Evolutionary conservation across 768 basidiomycete genomes (phyloP), one percentile per base, ranked within the genome.

Genomic region (Scleroderma bovista): DNA sequence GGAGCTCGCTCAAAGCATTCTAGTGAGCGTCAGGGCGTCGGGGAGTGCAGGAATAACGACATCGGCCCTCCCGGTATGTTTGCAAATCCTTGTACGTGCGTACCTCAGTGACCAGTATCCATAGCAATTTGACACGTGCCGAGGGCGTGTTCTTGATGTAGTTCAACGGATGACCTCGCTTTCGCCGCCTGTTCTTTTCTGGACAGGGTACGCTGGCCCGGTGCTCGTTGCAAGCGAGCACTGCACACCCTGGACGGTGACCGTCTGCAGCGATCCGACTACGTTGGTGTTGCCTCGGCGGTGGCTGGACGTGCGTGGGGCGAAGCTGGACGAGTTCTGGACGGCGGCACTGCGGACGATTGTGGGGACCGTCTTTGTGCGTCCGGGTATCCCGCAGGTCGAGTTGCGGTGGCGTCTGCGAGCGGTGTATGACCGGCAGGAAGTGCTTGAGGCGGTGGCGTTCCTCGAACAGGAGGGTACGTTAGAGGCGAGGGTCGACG

Each of bases 251-350:
- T 88, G 84, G 86, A 75, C 78, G 2, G 79, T 86, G 33, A 60
- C 68, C 11, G 67, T 78, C 29, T 78, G 74, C n/a, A 67, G 74
- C 43, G 54, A 61, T 64, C 43, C 78, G 68, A 8, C 61, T 72
- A 68, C 62, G 41, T 68, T 77, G 55, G 54, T 81, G 15, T 75
- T 81, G 47, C 88, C 89, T 37, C 75, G 88, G 31, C 79, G 88
- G 16, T 91, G 88, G 89, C 66, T 88, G 36, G 85, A 88, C 61
- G 77, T 88, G 48, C 69, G 70, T n/a, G 89, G 89, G 3, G 57
- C 58, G 15, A 80, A 72, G 57, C 68, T 89, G 32, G 62, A 67
- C 10, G 80, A 83, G 50, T 74, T 77, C 33, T 92, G 89, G 89
- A 75, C 79, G 48, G 78, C 84, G n/a, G 88, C 81, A 8, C 60